Conservation (phyloP, 768 basidiomycete species). For the Phaffia australis region DNA sequence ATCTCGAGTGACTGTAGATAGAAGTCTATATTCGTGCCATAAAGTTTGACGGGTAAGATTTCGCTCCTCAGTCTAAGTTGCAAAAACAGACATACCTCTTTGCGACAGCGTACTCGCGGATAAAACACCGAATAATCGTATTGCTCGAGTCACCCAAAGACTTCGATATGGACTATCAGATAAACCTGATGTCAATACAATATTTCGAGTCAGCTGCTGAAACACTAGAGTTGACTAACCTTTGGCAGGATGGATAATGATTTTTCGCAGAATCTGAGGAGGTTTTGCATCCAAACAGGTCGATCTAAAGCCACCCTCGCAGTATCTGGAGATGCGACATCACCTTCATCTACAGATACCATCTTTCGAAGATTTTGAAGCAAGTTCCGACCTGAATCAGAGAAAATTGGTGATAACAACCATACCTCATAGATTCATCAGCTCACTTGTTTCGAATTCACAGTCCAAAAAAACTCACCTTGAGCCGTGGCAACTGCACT, state of each 20-base stretch:
- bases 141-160: constrained; percentile 58
- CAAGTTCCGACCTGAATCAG: constrained; percentile 57
- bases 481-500: constrained; percentile 80
- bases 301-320: constrained; percentile 53
- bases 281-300: constrained; percentile 87
- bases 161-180: constrained; percentile 51
- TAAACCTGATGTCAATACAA: neutral
- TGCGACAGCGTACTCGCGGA: constrained; percentile 73
- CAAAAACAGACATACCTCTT: neutral
- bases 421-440: no score
- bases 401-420: neutral
- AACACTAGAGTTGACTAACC: constrained; percentile 42
- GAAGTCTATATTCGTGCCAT: constrained; percentile 45
- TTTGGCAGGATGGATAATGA: constrained; percentile 69
- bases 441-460: neutral
- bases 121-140: constrained; percentile 78
- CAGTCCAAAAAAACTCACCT: constrained; percentile 45
- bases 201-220: constrained; percentile 25
- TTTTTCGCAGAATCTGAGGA: constrained; percentile 69
- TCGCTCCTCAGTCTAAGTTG: neutral
- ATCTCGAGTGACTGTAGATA: constrained; percentile 69
- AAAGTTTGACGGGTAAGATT: neutral
- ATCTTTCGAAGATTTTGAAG: constrained; percentile 84
- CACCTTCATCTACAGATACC: constrained; percentile 72
- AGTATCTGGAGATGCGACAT: constrained; percentile 45